phyloP scores from a whole-genome alignment of 495 filamentous ascomycete species.

The Penicillium riverlandense region DNA sequence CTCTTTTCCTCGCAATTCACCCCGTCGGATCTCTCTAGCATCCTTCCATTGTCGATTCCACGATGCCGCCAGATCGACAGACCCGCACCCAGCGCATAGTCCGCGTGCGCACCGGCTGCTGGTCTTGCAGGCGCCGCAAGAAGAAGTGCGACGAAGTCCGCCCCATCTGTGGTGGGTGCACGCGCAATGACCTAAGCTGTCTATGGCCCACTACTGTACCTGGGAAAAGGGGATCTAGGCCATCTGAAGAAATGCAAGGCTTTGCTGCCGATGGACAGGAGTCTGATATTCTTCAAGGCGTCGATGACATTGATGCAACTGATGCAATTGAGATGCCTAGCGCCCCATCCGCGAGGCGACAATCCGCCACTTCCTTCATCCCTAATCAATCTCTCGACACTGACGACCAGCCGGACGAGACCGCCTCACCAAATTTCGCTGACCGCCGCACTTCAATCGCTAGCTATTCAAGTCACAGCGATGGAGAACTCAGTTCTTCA shows the following conservation, averaged over 20 bases:
- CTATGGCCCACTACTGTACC: constrained; percentile 22
- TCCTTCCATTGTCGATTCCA: neutral
- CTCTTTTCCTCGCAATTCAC: neutral
- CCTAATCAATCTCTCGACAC: constrained; percentile 5
- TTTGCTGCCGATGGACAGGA: neutral
- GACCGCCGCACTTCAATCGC: too few species aligned
- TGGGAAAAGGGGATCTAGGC: constrained; percentile 8
- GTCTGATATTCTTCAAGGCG: constrained; percentile 1
- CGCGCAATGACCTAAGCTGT: constrained; percentile 23
- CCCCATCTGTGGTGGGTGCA: constrained; percentile 59
- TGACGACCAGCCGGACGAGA: neutral
- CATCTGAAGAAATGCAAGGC: neutral
- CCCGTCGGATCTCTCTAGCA: neutral
- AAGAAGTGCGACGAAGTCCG: constrained; percentile 90
- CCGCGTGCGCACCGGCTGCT: constrained; percentile 60
- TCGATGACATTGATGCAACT: constrained; percentile 8
- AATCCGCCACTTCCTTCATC: constrained; percentile 10
- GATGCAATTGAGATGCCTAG: constrained; percentile 2
- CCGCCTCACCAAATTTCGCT: neutral
- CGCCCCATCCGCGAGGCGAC: constrained; percentile 8
- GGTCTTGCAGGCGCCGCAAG: constrained; percentile 80
- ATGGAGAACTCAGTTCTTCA: constrained; percentile 1
- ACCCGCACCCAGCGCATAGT: constrained; percentile 23
- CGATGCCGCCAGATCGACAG: constrained; percentile 25
- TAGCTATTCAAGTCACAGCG: neutral